Evolutionary conservation across 257 asterid species (phyloP), one percentile per base, ranked within the genome.

Genomic region (Parsonsia alboflavescens): DNA sequence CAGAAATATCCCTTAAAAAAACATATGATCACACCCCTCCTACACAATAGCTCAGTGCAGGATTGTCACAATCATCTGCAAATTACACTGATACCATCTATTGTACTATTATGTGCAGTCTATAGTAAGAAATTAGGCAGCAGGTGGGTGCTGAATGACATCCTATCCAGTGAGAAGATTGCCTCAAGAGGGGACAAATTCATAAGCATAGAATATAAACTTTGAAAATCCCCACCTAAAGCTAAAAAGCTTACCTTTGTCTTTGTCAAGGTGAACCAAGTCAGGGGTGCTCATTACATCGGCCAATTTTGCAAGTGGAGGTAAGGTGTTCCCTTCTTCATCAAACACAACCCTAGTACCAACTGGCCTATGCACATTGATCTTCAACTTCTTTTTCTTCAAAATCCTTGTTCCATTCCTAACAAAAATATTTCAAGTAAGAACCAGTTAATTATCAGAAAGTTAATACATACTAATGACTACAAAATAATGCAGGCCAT

Each of bases 331-430:
- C 78, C 99, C 96, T 81, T 85, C 96, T n/a, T 95, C 98, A 77
- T 92, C 97, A 84, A 95, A 95, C 57, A 92, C 98, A 82, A 95
- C 93, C 90, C 96, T 85, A 10, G 89, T 87, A 58, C 99, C 98
- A 50, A 87, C 87, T 30, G 99, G 98, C 83, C 98, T 87, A 81
- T 90, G 91, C 81, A 78, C 64, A 75, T 90, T 91, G 85, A 93
- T 93, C 95, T 93, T 93, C 86, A 93, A 83, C 93, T 91, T 93
- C 88, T 91, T 93, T 70, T 90, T 89, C 96, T 91, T 93, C 61
- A 76, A 77, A 69, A 90, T 79, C 86, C 96, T 89, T 26, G 93
- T 89, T 33, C 80, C 84, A 74, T 86, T 84, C 88, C 97, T 91
- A 73, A 22, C 83, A 74, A 80, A 74, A 56, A 70, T 44, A n/a